A percentile compares a stretch with the other conserved stretches of the same genome.
phyloP scores from a whole-genome alignment of 441 rosid species.

The Capsella rubella region DNA sequence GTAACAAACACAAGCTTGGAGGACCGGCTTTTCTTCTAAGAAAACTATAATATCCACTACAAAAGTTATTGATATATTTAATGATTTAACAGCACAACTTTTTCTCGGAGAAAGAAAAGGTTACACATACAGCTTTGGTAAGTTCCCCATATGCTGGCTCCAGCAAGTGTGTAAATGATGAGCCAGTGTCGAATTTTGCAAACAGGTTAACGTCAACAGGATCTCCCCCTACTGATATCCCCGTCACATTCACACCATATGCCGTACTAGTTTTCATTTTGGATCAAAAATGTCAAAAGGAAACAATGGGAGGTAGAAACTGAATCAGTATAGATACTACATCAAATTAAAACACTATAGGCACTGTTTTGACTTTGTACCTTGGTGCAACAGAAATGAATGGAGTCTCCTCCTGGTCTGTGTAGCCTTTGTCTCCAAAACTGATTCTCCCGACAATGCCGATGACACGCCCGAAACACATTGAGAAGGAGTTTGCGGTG shows the following conservation, averaged over 20 bases:
- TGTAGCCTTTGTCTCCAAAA: constrained; percentile 87
- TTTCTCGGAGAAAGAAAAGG: not conserved
- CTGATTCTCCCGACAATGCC: constrained; percentile 77
- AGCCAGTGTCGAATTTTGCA: constrained; percentile 83
- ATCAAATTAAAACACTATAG: constrained; percentile 10
- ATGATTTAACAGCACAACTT: constrained; percentile 12
- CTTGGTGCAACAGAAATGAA: constrained; percentile 56
- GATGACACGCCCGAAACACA: constrained; percentile 67
- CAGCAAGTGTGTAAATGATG: constrained; percentile 76
- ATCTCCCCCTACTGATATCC: constrained; percentile 54
- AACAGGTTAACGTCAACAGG: constrained; percentile 47
- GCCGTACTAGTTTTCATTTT: constrained; percentile 59
- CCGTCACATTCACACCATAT: constrained; percentile 73
- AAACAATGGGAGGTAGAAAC: not conserved
- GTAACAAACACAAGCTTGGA: constrained; percentile 30
- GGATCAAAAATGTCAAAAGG: constrained; percentile 19
- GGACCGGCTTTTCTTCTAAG: not conserved
- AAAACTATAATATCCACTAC: not conserved
- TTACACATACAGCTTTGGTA: constrained; percentile 54
- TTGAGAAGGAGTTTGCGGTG: constrained; percentile 80
- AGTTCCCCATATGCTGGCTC: constrained; percentile 81
- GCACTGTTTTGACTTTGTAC: constrained; percentile 48
- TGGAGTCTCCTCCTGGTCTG: constrained; percentile 77
- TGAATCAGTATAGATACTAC: not conserved
- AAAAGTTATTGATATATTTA: not conserved